phyloP scores from a whole-genome alignment of 495 filamentous ascomycete species.

The Neurospora sp. region DNA sequence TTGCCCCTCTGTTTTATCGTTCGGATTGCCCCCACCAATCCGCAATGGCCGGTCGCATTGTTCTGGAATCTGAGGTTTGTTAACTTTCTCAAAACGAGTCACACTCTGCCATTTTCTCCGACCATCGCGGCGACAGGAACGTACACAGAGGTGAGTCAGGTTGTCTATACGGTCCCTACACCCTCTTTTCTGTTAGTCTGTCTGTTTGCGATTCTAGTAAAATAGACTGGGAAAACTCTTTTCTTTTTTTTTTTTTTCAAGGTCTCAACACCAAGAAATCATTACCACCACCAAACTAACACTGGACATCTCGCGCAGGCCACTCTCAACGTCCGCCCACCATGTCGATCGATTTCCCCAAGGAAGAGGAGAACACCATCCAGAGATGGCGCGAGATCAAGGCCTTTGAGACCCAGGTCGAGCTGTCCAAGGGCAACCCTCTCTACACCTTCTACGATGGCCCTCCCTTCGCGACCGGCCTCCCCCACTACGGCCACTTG shows the following conservation, averaged over 20 bases:
- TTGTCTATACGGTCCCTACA: neutral
- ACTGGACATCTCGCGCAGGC: neutral
- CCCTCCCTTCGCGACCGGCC: slow-evolving; percentile 49
- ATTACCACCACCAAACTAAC: neutral
- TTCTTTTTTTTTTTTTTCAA: neutral
- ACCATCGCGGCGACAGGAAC: neutral
- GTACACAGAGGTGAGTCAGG: neutral
- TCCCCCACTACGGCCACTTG: slow-evolving; percentile 94
- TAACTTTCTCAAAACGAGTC: slow-evolving; percentile 12
- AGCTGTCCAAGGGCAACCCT: slow-evolving; percentile 49
- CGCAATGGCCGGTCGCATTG: neutral
- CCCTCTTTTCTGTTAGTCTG: neutral
- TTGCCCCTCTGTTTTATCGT: neutral
- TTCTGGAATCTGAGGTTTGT: neutral
- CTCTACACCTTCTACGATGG: slow-evolving; percentile 81
- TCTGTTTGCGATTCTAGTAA: neutral
- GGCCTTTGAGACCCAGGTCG: slow-evolving; percentile 57
- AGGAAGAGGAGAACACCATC: slow-evolving; percentile 77
- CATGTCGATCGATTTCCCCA: slow-evolving; percentile 88
- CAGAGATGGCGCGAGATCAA: slow-evolving; percentile 79
- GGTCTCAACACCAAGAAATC: neutral
- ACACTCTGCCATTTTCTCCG: slow-evolving; percentile 11
- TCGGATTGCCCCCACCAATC: neutral
- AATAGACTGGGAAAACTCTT: neutral
- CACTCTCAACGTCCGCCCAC: slow-evolving; percentile 2